These are phyloP conservation scores for Scedosporium aurantiacum DNA, from an alignment of 2,329 filamentous ascomycete genomes.

Conservation along the genomic window DNA sequence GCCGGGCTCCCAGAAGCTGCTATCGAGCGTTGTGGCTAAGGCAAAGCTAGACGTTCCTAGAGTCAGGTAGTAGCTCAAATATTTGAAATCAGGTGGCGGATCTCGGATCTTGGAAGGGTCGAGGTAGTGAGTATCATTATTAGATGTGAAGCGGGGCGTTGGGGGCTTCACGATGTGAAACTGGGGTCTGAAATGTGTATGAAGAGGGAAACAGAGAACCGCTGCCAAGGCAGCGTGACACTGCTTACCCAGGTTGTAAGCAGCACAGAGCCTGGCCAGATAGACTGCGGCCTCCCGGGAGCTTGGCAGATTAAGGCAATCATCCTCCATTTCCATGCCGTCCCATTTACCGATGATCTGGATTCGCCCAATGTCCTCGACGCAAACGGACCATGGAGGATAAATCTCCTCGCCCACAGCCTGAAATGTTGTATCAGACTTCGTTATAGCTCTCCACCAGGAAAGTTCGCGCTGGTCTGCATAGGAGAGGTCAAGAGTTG, in stretches of 20 bases:
- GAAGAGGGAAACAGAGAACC: neutral
- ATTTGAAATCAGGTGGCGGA: neutral
- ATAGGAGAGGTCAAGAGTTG: neutral
- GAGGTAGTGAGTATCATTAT: neutral
- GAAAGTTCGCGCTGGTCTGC: neutral
- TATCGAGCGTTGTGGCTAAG: neutral
- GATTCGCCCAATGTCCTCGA: neutral
- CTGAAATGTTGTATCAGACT: neutral
- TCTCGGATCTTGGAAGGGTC: neutral
- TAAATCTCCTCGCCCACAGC: neutral
- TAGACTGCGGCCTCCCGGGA: neutral
- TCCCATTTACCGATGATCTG: neutral
- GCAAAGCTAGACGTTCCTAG: neutral
- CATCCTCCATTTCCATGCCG: neutral
- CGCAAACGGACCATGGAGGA: neutral
- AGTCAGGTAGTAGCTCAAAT: neutral
- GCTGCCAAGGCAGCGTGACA: neutral
- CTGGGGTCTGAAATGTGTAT: too few relatives aligned
- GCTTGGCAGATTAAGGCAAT: neutral
- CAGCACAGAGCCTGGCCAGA: neutral
- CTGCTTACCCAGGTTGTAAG: neutral
- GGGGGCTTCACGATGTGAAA: too few relatives aligned
- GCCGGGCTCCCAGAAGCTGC: neutral
- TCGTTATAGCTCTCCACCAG: neutral
- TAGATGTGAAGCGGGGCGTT: too few relatives aligned